A percentile compares a stretch with the other conserved stretches of the same genome.
Conservation (phyloP, 306 rosid species). For the Aeschynomene evenia region DNA sequence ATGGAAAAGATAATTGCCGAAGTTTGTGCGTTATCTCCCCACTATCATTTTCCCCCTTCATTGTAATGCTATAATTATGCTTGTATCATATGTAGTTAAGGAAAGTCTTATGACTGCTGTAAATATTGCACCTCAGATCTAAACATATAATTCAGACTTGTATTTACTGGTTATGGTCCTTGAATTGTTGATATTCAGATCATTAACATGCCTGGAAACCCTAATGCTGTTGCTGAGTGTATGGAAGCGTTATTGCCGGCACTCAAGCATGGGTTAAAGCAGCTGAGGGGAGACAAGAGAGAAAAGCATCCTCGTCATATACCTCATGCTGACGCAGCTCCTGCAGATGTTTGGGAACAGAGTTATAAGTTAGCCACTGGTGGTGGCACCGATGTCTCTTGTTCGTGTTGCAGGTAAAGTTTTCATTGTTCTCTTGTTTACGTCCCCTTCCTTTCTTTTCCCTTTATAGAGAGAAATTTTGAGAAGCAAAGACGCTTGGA, state of each 20-base stretch:
- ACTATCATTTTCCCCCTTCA: not conserved
- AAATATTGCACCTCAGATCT: not conserved
- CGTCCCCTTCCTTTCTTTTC: not conserved
- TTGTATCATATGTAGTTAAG: not conserved
- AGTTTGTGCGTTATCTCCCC: not conserved
- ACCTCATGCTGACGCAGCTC: constrained; percentile 67
- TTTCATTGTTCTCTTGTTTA: not conserved
- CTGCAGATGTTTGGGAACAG: constrained; percentile 64
- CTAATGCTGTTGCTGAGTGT: constrained; percentile 92
- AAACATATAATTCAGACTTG: constrained; percentile 2
- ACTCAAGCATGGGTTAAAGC: constrained; percentile 90
- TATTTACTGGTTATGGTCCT: constrained; percentile 6
- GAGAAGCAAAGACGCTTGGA: not conserved
- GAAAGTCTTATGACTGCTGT: constrained; percentile 6
- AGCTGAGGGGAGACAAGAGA: constrained; percentile 80
- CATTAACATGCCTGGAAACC: constrained; percentile 97
- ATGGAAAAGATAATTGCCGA: not conserved
- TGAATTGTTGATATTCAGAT: constrained; percentile 48
- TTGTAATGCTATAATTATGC: not conserved
- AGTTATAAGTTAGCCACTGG: constrained; percentile 58
- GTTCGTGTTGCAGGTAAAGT: constrained; percentile 60
- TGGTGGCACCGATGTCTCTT: constrained; percentile 39
- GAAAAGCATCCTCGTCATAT: constrained; percentile 84
- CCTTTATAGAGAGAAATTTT: not conserved
- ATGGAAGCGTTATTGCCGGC: constrained; percentile 86